phyloP scores from a whole-genome alignment of 2,329 filamentous ascomycete genomes.

The Fonsecaea nubica region DNA sequence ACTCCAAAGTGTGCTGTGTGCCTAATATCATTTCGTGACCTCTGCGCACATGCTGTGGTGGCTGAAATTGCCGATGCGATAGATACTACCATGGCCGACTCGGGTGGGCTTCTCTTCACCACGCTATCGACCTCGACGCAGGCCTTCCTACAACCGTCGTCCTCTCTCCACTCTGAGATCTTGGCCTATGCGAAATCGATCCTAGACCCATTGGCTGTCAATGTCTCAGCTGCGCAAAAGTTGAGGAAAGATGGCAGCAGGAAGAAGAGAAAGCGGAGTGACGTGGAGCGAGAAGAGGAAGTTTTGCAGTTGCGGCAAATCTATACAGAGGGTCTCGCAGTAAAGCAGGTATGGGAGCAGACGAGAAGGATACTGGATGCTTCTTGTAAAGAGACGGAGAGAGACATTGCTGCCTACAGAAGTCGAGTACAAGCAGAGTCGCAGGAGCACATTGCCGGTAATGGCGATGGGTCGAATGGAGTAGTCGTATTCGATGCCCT shows the following conservation, averaged over 20 bases:
- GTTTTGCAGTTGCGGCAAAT: slow-evolving; percentile 81
- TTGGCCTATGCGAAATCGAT: slow-evolving; percentile 79
- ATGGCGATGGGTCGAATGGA: slow-evolving; percentile 26
- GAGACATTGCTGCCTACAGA: slow-evolving; percentile 45
- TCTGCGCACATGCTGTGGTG: background rate
- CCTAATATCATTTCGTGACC: background rate
- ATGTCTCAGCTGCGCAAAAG: slow-evolving; percentile 75
- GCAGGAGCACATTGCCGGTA: slow-evolving; percentile 11
- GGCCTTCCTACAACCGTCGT: slow-evolving; percentile 75
- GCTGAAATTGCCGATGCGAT: background rate
- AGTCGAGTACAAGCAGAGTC: slow-evolving; percentile 42
- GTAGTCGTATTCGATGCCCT: slow-evolving; percentile 22
- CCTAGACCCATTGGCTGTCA: slow-evolving; percentile 77
- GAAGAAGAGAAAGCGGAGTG: slow-evolving; percentile 44
- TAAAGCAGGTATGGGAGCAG: slow-evolving; percentile 93
- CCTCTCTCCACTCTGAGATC: slow-evolving; percentile 70
- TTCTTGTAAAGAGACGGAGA: slow-evolving; percentile 38
- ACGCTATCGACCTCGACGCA: slow-evolving; percentile 70
- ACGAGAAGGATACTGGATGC: slow-evolving; percentile 75
- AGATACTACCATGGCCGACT: slow-evolving; percentile 8
- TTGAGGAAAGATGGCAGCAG: slow-evolving; percentile 71
- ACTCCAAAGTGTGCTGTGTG: background rate
- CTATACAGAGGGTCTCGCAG: slow-evolving; percentile 84
- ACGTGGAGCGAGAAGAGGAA: slow-evolving; percentile 51
- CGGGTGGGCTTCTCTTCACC: slow-evolving; percentile 54